phyloP scores from a whole-genome alignment of 805 yeast species.

The Kazachstania bromeliacearum region DNA sequence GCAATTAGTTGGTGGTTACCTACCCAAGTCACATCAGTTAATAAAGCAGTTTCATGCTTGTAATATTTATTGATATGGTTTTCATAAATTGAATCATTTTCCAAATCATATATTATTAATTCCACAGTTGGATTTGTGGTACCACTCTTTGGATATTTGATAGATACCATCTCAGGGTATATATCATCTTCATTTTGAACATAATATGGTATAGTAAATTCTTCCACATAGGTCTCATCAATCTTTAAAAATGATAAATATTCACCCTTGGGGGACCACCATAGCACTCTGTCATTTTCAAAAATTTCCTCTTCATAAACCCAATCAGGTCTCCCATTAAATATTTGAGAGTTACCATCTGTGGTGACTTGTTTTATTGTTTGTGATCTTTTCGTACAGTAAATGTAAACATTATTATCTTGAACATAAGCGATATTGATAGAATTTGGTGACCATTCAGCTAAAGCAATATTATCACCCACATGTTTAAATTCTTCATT shows the following conservation, averaged over 20 bases:
- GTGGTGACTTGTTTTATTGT: slow-evolving; percentile 43
- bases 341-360: slow-evolving; percentile 63
- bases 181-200: slow-evolving; percentile 44
- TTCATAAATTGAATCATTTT: slow-evolving; percentile 22
- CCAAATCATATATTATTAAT: slow-evolving; percentile 37
- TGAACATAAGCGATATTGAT: slow-evolving; percentile 52
- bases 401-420: slow-evolving; percentile 60
- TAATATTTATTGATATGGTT: slow-evolving; percentile 36
- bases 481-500: slow-evolving; percentile 21
- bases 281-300: slow-evolving; percentile 56
- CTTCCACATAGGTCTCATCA: slow-evolving; percentile 67
- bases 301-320: slow-evolving; percentile 88
- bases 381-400: slow-evolving; percentile 27
- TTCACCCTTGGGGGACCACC: slow-evolving; percentile 83
- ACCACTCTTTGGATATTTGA: slow-evolving; percentile 85
- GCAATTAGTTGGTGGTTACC: slow-evolving; percentile 45
- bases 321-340: slow-evolving; percentile 92
- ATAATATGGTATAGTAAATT: slow-evolving; percentile 65
- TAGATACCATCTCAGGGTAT: slow-evolving; percentile 51
- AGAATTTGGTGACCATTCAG: slow-evolving; percentile 71
- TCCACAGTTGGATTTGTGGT: slow-evolving; percentile 60
- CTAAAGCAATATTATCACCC: slow-evolving; percentile 34
- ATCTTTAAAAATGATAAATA: slow-evolving; percentile 54
- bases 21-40: slow-evolving; percentile 68
- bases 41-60: slow-evolving; percentile 34